phyloP scores from a whole-genome alignment of 2,329 filamentous ascomycete genomes.

The Verticillium tricorpus region DNA sequence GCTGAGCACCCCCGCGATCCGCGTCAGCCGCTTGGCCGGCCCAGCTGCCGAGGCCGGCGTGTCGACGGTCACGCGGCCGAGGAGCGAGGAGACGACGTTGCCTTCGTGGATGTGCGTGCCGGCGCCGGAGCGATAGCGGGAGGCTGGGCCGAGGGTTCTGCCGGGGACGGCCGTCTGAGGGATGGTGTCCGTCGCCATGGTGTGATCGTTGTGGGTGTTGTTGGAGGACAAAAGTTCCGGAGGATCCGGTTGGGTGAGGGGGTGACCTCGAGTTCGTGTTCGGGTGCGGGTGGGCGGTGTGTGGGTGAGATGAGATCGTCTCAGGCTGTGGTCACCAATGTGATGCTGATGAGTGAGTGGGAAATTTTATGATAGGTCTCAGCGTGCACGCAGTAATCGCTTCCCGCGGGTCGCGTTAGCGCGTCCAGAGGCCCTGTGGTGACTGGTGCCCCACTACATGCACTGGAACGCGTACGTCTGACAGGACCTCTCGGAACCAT shows the following conservation, averaged over 20 bases:
- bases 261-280: background rate
- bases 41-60: constrained; percentile 41
- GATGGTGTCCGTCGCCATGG: constrained; percentile 29
- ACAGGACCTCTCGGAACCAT: background rate
- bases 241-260: background rate
- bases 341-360: background rate
- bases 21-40: constrained; percentile 55
- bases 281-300: background rate
- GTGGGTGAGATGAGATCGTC: background rate
- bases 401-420: background rate
- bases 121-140: constrained; percentile 66
- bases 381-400: background rate
- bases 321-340: background rate
- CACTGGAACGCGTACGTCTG: background rate
- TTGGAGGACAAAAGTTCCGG: background rate
- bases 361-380: background rate
- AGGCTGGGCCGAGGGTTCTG: constrained; percentile 66
- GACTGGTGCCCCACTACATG: background rate
- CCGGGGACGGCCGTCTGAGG: constrained; percentile 72
- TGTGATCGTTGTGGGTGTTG: background rate
- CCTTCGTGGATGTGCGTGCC: constrained; percentile 79
- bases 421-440: background rate
- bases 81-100: constrained; percentile 75
- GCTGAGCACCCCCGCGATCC: constrained; percentile 42
- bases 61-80: constrained; percentile 62